These are phyloP conservation scores for Athelia psychrophila DNA, from an alignment of 1,284 basidiomycete genomes.

Conservation along the genomic window DNA sequence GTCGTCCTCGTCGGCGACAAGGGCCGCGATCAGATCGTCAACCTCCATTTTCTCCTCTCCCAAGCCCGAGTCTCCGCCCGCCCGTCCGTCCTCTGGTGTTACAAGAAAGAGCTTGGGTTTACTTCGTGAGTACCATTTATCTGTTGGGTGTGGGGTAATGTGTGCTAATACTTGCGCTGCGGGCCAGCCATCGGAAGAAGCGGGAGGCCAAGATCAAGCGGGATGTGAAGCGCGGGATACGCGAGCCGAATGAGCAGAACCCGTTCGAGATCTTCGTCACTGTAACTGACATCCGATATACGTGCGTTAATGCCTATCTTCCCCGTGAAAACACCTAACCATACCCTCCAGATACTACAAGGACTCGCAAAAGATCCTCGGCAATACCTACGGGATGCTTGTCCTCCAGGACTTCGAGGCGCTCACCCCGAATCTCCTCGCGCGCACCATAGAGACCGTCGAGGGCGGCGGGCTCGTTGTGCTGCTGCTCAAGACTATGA, in stretches of 20 bases:
- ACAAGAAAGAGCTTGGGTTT: slow-evolving; percentile 96
- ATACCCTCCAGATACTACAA: slow-evolving; percentile 71
- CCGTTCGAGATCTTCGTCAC: slow-evolving; percentile 99
- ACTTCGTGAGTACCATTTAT: slow-evolving; percentile 60
- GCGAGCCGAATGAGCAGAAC: slow-evolving; percentile 93
- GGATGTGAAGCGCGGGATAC: slow-evolving; percentile 90
- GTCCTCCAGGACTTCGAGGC: slow-evolving; percentile 99
- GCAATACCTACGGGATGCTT: slow-evolving; percentile 98
- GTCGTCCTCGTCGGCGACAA: slow-evolving; percentile 97
- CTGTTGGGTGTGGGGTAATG: not conserved
- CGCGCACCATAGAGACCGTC: slow-evolving; percentile 97
- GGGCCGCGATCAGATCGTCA: slow-evolving; percentile 95
- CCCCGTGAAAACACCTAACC: slow-evolving; percentile 2
- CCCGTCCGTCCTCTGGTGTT: slow-evolving; percentile 94
- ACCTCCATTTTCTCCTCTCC: slow-evolving; percentile 92
- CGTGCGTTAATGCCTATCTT: slow-evolving; percentile 44
- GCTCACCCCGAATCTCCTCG: slow-evolving; percentile 95
- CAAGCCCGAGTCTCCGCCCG: slow-evolving; percentile 88
- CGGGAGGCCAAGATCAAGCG: slow-evolving; percentile 93
- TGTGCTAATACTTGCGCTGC: not conserved
- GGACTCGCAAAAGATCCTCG: slow-evolving; percentile 94
- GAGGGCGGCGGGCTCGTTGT: slow-evolving; percentile 96
- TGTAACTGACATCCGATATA: slow-evolving; percentile 99
- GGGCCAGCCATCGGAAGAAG: slow-evolving; percentile 89
- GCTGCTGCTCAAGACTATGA: slow-evolving; percentile 93